Evolutionary conservation across 2,329 filamentous ascomycete species (phyloP).

Genomic region (Ilyonectria robusta): DNA sequence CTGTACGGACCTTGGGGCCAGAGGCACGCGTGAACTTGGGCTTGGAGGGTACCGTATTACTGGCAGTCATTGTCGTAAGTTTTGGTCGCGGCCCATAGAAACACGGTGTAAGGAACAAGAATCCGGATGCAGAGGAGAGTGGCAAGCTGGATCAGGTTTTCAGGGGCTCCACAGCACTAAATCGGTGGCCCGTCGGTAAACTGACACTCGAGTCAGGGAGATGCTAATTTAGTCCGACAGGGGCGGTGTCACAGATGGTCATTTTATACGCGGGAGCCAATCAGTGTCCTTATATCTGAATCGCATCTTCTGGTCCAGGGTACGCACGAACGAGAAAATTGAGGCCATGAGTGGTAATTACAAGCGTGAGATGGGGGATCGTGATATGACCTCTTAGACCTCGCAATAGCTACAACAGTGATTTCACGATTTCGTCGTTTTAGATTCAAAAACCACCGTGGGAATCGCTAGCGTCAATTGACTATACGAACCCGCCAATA

Average conservation of each 20-base stretch:
- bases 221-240: neutral
- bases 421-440: neutral
- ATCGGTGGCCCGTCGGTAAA: neutral
- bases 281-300: neutral
- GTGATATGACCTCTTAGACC: neutral
- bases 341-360: neutral
- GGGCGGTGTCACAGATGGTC: neutral
- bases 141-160: neutral
- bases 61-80: neutral
- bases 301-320: neutral
- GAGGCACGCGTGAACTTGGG: constrained; percentile 36
- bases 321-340: neutral
- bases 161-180: neutral
- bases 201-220: neutral
- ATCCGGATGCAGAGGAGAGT: neutral
- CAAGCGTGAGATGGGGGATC: neutral
- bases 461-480: neutral
- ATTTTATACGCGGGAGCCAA: neutral
- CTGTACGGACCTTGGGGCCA: constrained; percentile 38
- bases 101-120: neutral
- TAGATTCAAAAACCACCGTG: neutral
- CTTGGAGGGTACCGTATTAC: neutral
- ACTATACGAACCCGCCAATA: neutral
- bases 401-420: neutral
- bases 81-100: neutral